Evolutionary conservation across 208 protist species (phyloP).

Genomic region (Trypanosoma cruzi): DNA sequence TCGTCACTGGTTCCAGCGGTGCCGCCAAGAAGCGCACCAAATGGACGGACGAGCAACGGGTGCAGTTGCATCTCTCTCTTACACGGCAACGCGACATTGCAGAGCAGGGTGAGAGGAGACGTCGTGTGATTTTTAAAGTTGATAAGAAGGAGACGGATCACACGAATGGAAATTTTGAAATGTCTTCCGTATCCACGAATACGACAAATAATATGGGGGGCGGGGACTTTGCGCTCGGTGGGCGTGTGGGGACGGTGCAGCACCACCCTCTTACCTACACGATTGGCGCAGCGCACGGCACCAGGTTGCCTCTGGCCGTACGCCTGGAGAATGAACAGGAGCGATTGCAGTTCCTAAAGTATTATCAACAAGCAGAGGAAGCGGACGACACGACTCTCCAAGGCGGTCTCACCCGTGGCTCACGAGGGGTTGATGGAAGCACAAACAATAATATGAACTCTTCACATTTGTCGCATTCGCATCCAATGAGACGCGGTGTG

Average conservation of each 20-base stretch:
- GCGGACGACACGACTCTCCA: constrained; percentile 33
- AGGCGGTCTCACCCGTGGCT: not conserved
- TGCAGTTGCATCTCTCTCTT: constrained; percentile 89
- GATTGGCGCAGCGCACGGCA: constrained; percentile 63
- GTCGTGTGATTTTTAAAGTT: constrained; percentile 27
- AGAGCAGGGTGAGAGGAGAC: constrained; percentile 66
- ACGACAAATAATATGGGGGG: not conserved
- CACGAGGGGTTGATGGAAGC: not conserved
- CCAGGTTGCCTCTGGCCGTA: constrained; percentile 60
- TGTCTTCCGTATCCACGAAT: not conserved
- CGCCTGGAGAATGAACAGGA: constrained; percentile 75
- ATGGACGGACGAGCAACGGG: constrained; percentile 88
- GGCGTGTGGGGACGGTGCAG: constrained; percentile 72
- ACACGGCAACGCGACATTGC: constrained; percentile 76
- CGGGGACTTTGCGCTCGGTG: constrained; percentile 79
- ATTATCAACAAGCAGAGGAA: constrained; percentile 46
- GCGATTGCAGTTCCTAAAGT: constrained; percentile 69
- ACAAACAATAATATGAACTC: not conserved
- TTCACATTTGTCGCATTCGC: constrained; percentile 12
- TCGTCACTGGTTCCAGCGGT: not conserved
- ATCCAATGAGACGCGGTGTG: not conserved
- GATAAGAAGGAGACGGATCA: not conserved
- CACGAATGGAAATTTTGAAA: not conserved
- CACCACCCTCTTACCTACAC: constrained; percentile 68
- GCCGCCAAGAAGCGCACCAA: constrained; percentile 30